Percentiles rank a stretch among this genome's conserved stretches.
Conservation (phyloP, 2,329 filamentous ascomycete genomes). For the Colletotrichum lindemuthianum region DNA sequence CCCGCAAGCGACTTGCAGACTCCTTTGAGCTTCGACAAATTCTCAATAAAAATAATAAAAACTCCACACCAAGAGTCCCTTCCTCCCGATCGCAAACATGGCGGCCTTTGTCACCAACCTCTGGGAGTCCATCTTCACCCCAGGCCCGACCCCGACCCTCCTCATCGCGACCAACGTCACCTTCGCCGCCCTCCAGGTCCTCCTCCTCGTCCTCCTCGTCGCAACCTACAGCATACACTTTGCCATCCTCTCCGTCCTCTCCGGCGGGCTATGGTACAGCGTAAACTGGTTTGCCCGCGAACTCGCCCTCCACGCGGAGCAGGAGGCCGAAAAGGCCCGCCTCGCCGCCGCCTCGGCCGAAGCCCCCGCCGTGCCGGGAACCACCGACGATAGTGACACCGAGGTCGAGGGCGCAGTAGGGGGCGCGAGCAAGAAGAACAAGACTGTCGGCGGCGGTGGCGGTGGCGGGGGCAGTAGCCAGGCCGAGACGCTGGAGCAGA, state of each 20-base stretch:
- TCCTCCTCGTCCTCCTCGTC: slow-evolving; percentile 79
- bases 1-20: no score
- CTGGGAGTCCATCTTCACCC: slow-evolving; percentile 93
- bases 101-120: slow-evolving; percentile 76
- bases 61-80: neutral
- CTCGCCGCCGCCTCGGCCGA: slow-evolving; percentile 38
- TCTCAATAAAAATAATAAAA: no score
- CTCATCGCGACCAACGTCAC: slow-evolving; percentile 89
- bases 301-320: slow-evolving; percentile 54
- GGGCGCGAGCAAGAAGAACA: neutral
- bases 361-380: slow-evolving; percentile 42
- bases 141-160: slow-evolving; percentile 88
- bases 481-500: slow-evolving; percentile 53
- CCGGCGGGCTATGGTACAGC: slow-evolving; percentile 85
- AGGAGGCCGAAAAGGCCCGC: slow-evolving; percentile 55
- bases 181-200: slow-evolving; percentile 84
- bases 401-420: slow-evolving; percentile 53
- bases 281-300: slow-evolving; percentile 97
- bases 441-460: slow-evolving; percentile 8
- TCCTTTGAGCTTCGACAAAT: no score
- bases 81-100: slow-evolving; percentile 51
- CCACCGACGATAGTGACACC: slow-evolving; percentile 58
- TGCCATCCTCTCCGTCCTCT: slow-evolving; percentile 80
- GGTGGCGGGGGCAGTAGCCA: slow-evolving; percentile 49
- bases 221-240: slow-evolving; percentile 92